Percentiles rank a stretch among this genome's conserved stretches.
Evolutionary conservation across 2,329 filamentous ascomycete species (phyloP).

Genomic region (Beauveria bassiana): DNA sequence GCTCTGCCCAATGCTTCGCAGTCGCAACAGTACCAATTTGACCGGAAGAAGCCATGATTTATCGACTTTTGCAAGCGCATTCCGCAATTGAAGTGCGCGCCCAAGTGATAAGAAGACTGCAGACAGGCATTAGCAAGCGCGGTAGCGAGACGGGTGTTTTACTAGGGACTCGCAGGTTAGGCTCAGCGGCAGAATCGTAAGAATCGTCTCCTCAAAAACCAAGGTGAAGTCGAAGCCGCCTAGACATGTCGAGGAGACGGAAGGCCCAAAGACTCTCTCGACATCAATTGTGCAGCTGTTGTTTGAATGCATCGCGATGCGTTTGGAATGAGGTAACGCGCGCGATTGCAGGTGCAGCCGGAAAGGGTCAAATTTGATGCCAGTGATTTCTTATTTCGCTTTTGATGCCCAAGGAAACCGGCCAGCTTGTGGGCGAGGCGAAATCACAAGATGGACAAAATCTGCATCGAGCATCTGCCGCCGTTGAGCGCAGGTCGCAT

Average conservation of each 20-base stretch:
- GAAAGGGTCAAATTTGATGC: background rate
- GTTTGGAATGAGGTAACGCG: background rate
- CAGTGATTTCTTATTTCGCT: too few relatives aligned
- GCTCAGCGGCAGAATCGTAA: conserved; percentile 17
- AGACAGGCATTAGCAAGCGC: background rate
- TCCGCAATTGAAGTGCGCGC: conserved; percentile 11
- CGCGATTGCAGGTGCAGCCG: background rate
- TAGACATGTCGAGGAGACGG: conserved; percentile 15
- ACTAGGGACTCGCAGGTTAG: conserved; percentile 12
- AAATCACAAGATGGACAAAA: background rate
- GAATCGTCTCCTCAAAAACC: conserved; percentile 21
- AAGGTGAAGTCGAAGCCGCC: conserved; percentile 23
- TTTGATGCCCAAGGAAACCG: background rate
- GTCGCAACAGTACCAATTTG: background rate
- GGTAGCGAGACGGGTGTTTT: too few relatives aligned
- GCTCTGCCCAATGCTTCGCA: background rate
- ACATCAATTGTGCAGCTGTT: conserved; percentile 5
- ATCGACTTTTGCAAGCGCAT: conserved; percentile 1
- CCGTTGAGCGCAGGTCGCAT: background rate
- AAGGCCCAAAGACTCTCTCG: conserved; percentile 15
- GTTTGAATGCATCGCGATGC: background rate
- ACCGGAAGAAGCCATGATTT: conserved; percentile 3
- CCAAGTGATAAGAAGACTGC: background rate
- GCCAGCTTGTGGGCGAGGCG: background rate
- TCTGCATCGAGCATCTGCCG: background rate